Percentiles rank a stretch among this genome's conserved stretches.
Conservation (phyloP, 2,329 filamentous ascomycete species). For the Knoxdaviesia capensis region DNA sequence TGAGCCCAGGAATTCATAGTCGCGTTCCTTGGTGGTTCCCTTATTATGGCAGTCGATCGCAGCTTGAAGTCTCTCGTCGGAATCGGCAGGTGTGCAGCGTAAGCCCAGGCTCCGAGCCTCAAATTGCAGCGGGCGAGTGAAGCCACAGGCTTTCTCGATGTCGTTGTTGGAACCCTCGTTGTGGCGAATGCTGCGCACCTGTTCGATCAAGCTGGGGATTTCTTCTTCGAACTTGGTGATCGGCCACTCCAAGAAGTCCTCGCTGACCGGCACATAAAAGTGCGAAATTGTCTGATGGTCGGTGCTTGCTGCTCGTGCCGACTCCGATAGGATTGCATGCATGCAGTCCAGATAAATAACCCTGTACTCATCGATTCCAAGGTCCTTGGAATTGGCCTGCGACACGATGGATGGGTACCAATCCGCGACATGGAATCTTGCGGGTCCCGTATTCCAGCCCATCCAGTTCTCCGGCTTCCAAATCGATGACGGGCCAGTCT, state of each 20-base stretch:
- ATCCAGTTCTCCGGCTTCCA: background rate
- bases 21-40: slow-evolving; percentile 2
- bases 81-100: slow-evolving; percentile 1
- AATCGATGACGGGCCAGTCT: background rate
- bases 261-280: no score
- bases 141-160: slow-evolving; percentile 1
- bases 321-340: no score
- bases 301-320: no score
- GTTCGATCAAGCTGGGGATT: background rate
- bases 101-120: slow-evolving; percentile 3
- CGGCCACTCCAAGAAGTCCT: background rate
- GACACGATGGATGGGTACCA: background rate
- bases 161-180: background rate
- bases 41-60: slow-evolving; percentile 1
- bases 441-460: background rate
- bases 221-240: background rate
- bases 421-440: background rate
- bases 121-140: slow-evolving; percentile 1
- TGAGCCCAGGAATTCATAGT: slow-evolving; percentile 7
- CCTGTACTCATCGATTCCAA: no score
- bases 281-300: no score
- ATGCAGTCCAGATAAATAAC: no score
- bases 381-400: no score
- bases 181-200: background rate
- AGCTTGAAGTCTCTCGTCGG: background rate